Evolutionary conservation across 345 rosid genomes (phyloP).

Genomic region (Streptanthus diversifolius): DNA sequence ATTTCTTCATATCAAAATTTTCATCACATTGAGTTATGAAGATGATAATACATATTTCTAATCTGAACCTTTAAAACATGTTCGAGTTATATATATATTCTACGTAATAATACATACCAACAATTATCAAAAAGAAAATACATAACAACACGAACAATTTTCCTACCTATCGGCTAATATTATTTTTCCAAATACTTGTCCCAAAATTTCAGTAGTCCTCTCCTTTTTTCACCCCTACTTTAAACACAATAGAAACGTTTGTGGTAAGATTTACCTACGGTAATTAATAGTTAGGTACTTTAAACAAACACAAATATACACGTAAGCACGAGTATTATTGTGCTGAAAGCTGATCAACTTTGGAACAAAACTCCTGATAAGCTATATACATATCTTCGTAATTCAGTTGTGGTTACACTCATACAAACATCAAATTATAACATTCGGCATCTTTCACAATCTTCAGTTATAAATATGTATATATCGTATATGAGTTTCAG

Average conservation of each 20-base stretch:
- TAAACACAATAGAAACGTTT: not conserved
- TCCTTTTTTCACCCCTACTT: not conserved
- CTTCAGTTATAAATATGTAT: not conserved
- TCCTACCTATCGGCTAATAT: not conserved
- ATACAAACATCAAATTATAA: slow-evolving; percentile 8
- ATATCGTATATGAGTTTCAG: not conserved
- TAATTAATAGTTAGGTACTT: not conserved
- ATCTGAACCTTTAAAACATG: too few relatives aligned
- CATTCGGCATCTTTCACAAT: slow-evolving; percentile 10
- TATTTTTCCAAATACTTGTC: not conserved
- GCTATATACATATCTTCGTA: not conserved
- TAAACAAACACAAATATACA: not conserved
- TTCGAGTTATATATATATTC: not conserved
- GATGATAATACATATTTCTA: not conserved
- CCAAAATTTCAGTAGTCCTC: not conserved
- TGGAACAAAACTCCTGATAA: slow-evolving; percentile 19
- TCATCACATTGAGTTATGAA: too few relatives aligned
- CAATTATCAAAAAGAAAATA: too few relatives aligned
- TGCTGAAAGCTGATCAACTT: not conserved
- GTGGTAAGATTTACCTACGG: not conserved
- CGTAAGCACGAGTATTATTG: not conserved
- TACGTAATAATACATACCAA: not conserved
- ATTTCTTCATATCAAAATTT: too few relatives aligned
- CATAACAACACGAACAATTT: not conserved
- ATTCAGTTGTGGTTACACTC: not conserved